Percentiles rank a stretch among this genome's conserved stretches.
Evolutionary conservation across 2,329 filamentous ascomycete genomes (phyloP).

Genomic region (Fonsecaea nubica): DNA sequence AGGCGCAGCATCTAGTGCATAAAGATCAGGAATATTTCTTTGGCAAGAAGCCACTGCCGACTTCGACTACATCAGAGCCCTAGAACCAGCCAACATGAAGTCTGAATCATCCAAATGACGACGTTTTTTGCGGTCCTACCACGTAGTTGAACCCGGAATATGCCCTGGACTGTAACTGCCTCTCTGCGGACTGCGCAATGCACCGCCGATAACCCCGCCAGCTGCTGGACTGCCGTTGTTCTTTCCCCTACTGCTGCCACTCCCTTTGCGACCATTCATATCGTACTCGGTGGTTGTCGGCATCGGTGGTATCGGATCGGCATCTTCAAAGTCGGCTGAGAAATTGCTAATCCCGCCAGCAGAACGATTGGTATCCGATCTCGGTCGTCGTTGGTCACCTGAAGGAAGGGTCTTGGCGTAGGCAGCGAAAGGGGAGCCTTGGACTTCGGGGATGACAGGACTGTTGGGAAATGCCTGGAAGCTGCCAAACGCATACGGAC

Average conservation of each 20-base stretch:
- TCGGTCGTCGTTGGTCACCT: slow-evolving; percentile 34
- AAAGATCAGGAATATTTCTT: slow-evolving; percentile 3
- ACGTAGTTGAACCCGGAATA: slow-evolving; percentile 33
- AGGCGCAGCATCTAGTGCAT: neutral
- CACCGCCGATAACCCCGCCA: slow-evolving; percentile 33
- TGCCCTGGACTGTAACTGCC: slow-evolving; percentile 39
- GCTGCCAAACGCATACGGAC: slow-evolving; percentile 37
- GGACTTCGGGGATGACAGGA: slow-evolving; percentile 38
- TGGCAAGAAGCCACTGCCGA: slow-evolving; percentile 10
- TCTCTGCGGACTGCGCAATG: slow-evolving; percentile 37
- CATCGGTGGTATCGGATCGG: slow-evolving; percentile 41
- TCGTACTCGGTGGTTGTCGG: slow-evolving; percentile 37
- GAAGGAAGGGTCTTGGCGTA: slow-evolving; percentile 38
- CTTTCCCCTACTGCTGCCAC: slow-evolving; percentile 40
- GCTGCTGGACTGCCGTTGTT: slow-evolving; percentile 41
- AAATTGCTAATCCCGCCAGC: slow-evolving; percentile 38
- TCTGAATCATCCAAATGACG: neutral
- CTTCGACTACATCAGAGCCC: slow-evolving; percentile 1
- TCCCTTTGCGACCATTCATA: slow-evolving; percentile 38
- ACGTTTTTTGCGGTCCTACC: slow-evolving; percentile 15
- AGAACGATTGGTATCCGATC: slow-evolving; percentile 41
- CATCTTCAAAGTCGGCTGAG: slow-evolving; percentile 41
- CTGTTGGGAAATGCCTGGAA: slow-evolving; percentile 39
- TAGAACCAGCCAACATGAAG: slow-evolving; percentile 1
- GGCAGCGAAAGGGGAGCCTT: slow-evolving; percentile 40